phyloP scores from a whole-genome alignment of 129 eudicot genomes.

The Chrysanthemum makinoi region DNA sequence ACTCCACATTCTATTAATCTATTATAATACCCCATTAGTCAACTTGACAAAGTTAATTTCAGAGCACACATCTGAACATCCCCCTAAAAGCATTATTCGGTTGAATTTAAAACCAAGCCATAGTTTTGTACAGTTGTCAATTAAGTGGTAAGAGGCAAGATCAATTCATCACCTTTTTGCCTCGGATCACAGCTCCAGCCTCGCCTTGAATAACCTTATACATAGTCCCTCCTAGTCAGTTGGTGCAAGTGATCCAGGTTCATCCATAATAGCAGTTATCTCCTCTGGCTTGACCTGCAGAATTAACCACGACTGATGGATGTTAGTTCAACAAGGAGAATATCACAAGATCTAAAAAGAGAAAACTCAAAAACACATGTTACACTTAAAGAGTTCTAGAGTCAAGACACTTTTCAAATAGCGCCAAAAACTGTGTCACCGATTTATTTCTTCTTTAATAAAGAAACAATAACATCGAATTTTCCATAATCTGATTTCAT shows the following conservation, averaged over 20 bases:
- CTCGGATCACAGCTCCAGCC: conserved; percentile 80
- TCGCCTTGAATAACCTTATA: conserved; percentile 97
- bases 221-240: conserved; percentile 84
- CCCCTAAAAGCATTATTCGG: conserved; percentile 8
- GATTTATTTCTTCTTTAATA: conserved; percentile 9
- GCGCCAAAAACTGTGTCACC: neutral
- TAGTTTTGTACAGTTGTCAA: neutral
- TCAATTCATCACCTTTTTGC: conserved; percentile 64
- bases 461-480: too few relatives aligned
- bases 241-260: conserved; percentile 87
- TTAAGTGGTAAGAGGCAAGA: neutral
- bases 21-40: neutral
- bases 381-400: neutral
- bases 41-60: neutral
- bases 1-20: neutral
- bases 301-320: conserved; percentile 3
- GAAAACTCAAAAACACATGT: too few relatives aligned
- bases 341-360: too few relatives aligned
- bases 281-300: conserved; percentile 75
- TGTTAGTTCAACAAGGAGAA: neutral
- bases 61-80: neutral
- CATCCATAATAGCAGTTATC: conserved; percentile 60
- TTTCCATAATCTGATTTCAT: neutral
- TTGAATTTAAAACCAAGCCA: neutral
- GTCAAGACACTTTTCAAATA: conserved; percentile 1